Conservation (phyloP, 2,329 filamentous ascomycete species). For the Microascus cirrosus region DNA sequence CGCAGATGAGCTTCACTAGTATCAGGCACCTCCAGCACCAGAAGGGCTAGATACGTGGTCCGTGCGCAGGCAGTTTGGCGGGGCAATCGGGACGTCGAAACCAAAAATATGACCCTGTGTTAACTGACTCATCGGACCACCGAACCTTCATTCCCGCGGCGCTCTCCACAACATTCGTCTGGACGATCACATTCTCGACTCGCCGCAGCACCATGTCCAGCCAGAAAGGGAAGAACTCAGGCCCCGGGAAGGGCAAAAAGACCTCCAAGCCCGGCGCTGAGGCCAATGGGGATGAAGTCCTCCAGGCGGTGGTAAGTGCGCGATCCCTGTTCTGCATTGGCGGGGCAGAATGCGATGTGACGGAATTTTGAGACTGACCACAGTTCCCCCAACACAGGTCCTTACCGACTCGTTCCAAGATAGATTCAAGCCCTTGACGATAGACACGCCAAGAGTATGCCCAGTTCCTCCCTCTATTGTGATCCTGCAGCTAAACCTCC, state of each 20-base stretch:
- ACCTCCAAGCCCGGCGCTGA: conserved; percentile 37
- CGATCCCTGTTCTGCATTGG: conserved; percentile 10
- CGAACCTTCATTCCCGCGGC: not conserved
- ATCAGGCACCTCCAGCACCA: too few species aligned
- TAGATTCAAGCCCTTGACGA: conserved; percentile 77
- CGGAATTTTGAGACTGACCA: not conserved
- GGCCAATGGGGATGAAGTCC: conserved; percentile 44
- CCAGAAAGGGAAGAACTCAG: conserved; percentile 12
- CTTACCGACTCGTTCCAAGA: conserved; percentile 93
- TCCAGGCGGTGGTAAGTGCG: conserved; percentile 44
- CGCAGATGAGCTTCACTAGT: too few species aligned
- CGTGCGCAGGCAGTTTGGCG: not conserved
- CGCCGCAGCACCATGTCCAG: conserved; percentile 17
- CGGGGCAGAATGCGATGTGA: not conserved
- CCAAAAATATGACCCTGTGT: not conserved
- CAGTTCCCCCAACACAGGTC: conserved; percentile 40
- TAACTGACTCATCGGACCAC: too few species aligned
- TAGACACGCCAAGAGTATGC: conserved; percentile 76
- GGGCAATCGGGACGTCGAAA: not conserved
- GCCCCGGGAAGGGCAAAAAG: conserved; percentile 39
- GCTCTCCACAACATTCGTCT: not conserved
- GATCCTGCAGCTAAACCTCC: not conserved
- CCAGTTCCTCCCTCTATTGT: not conserved
- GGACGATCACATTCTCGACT: not conserved
- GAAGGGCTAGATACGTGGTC: not conserved